Evolutionary conservation across 1,139 yeast genomes (phyloP).

Genomic region (Taphrina communis): DNA sequence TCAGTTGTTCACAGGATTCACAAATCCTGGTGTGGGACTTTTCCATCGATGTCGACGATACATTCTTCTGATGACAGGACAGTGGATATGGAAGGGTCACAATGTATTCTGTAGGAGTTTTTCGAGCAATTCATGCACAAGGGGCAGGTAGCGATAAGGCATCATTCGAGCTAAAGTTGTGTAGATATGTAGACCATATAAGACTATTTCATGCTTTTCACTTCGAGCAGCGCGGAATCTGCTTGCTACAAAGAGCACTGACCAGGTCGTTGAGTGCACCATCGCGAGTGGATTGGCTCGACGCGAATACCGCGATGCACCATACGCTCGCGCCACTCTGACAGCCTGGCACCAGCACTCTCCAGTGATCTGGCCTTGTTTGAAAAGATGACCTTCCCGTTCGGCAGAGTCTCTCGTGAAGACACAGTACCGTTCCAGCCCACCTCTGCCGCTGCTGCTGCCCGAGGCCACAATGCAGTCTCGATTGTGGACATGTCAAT

Average conservation of each 20-base stretch:
- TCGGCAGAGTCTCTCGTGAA: slow-evolving; percentile 48
- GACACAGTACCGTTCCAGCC: slow-evolving; percentile 59
- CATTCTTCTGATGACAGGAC: slow-evolving; percentile 37
- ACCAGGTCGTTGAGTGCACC: slow-evolving; percentile 39
- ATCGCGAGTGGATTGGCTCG: slow-evolving; percentile 34
- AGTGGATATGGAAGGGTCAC: too few species aligned
- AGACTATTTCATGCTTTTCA: too few species aligned
- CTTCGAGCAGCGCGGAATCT: too few species aligned
- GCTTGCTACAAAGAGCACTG: slow-evolving; percentile 13
- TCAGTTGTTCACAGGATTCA: slow-evolving; percentile 43
- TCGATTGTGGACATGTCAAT: slow-evolving; percentile 55
- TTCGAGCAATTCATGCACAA: not conserved
- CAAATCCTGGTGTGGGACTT: slow-evolving; percentile 44
- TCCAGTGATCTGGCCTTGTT: slow-evolving; percentile 32
- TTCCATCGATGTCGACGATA: slow-evolving; percentile 40
- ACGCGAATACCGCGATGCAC: slow-evolving; percentile 22
- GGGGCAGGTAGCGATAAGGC: slow-evolving; percentile 6
- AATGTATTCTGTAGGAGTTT: too few species aligned
- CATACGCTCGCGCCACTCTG: slow-evolving; percentile 33
- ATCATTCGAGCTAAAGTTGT: not conserved
- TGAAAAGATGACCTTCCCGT: not conserved
- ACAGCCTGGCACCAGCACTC: slow-evolving; percentile 19
- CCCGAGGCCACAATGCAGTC: slow-evolving; percentile 59
- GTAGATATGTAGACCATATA: not conserved
- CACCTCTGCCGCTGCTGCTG: slow-evolving; percentile 59